Conservation (phyloP, 2,329 filamentous ascomycete genomes). For the Byssochlamys sp. region DNA sequence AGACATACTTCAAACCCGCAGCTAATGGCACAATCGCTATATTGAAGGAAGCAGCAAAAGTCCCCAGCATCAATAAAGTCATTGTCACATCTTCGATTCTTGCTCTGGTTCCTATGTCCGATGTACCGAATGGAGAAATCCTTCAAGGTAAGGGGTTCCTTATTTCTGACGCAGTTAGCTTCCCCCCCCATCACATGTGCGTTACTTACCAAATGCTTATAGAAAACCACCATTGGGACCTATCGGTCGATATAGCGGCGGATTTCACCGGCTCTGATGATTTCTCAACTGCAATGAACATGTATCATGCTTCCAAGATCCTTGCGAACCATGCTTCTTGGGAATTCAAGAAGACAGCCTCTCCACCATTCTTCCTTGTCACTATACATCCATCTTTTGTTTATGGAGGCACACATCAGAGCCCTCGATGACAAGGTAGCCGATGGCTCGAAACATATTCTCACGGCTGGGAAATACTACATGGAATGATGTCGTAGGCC, state of each 20-base stretch:
- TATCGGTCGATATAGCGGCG: not conserved
- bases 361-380: constrained; percentile 14
- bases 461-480: constrained; percentile 4
- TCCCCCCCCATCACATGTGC: too few species aligned
- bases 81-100: constrained; percentile 8
- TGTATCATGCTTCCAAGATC: constrained; percentile 17
- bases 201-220: too few species aligned
- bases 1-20: constrained; percentile 13
- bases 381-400: constrained; percentile 16
- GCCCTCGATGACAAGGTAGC: constrained; percentile 9
- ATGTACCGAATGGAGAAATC: not conserved
- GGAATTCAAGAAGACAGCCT: constrained; percentile 9
- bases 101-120: not conserved
- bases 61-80: constrained; percentile 14
- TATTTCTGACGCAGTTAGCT: too few species aligned
- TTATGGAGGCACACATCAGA: constrained; percentile 16
- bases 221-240: not conserved
- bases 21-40: constrained; percentile 11
- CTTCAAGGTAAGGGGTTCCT: not conserved
- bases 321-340: constrained; percentile 14
- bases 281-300: constrained; percentile 7
- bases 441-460: constrained; percentile 9
- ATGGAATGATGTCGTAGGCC: constrained; percentile 8
- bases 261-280: not conserved
- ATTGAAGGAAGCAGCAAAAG: constrained; percentile 8